A percentile compares a stretch with the other conserved stretches of the same genome.
phyloP scores from a whole-genome alignment of 2,329 filamentous ascomycete species.

The Neobulgaria alba region DNA sequence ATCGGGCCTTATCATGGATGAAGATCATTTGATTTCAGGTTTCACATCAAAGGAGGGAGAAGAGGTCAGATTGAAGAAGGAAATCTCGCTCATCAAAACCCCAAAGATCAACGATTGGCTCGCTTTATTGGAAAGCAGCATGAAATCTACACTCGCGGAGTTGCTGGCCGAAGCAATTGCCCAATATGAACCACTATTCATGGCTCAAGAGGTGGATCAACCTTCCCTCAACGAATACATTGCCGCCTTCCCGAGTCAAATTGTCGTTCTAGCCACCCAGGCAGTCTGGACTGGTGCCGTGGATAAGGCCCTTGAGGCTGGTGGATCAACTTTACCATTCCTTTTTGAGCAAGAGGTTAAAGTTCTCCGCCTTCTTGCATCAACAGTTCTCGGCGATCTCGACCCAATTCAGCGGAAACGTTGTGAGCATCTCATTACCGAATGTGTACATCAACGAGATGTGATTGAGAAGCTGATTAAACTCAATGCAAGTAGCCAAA shows the following conservation, averaged over 20 bases:
- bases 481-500: conserved; percentile 62
- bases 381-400: conserved; percentile 83
- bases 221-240: conserved; percentile 73
- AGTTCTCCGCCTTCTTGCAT: conserved; percentile 75
- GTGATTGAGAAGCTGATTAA: conserved; percentile 79
- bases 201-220: conserved; percentile 59
- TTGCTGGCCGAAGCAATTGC: conserved; percentile 79
- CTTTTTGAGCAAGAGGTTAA: conserved; percentile 78
- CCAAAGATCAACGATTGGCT: conserved; percentile 99
- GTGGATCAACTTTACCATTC: conserved; percentile 57
- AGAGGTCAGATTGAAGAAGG: conserved; percentile 75
- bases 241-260: conserved; percentile 77
- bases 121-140: conserved; percentile 80
- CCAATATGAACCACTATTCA: conserved; percentile 72
- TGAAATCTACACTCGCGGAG: conserved; percentile 91
- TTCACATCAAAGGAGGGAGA: conserved; percentile 96
- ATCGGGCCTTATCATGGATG: conserved; percentile 82
- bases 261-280: conserved; percentile 90
- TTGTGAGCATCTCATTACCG: conserved; percentile 97
- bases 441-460: conserved; percentile 96
- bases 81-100: conserved; percentile 86
- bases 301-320: conserved; percentile 64
- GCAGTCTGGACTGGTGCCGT: conserved; percentile 88
- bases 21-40: conserved; percentile 80
- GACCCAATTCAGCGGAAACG: conserved; percentile 85